Evolutionary conservation across 2,329 filamentous ascomycete genomes (phyloP), one percentile per base, ranked within the genome.

Genomic region (Dactylellina leptospora): DNA sequence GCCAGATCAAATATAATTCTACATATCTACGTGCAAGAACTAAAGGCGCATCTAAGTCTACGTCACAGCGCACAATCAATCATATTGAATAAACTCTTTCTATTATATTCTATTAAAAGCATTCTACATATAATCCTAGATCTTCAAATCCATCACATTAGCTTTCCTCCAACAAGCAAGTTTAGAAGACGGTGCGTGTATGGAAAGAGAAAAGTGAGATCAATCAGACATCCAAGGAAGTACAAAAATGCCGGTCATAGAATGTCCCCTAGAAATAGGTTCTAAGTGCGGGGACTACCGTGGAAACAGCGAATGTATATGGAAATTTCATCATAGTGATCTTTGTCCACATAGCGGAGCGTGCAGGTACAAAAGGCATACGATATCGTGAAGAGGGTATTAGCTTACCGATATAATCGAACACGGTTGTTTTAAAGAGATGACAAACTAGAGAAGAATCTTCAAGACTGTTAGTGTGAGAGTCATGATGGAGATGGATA

Each of bases 251-350:
- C 58, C 74, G 75, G 75, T 75, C 75, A 75, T 74, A 47, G 27
- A 40, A 11, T 16, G 50, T 73, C 74, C 74, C 71, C 69, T 66
- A 69, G 74, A 55, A 73, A 74, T 76, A 75, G 75, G 76, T 76
- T 77, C 75, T 76, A 71, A 72, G 44, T 61, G 68, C 74, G 74
- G 61, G 54, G 69, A 59, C 75, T 76, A 76, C 76, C 76, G 74
- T 76, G 76, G 76, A 77, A 77, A 77, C 74, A 75, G 76, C 76
- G 76, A 77, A 77, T 77, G 76, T 76, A 75, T 69, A 76, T 76
- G 74, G 59, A 76, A 76, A 75, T 68, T 76, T 76, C 75, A 76
- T 76, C 47, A 54, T 50, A 27, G 22, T 54, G 54, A 64, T 66
- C 56, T 68, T 45, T 28, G 20, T 20, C 22, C 11, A 33, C 16